Evolutionary conservation across 176 grass and related monocot genomes (phyloP).

Genomic region (Ensete glaucum): DNA sequence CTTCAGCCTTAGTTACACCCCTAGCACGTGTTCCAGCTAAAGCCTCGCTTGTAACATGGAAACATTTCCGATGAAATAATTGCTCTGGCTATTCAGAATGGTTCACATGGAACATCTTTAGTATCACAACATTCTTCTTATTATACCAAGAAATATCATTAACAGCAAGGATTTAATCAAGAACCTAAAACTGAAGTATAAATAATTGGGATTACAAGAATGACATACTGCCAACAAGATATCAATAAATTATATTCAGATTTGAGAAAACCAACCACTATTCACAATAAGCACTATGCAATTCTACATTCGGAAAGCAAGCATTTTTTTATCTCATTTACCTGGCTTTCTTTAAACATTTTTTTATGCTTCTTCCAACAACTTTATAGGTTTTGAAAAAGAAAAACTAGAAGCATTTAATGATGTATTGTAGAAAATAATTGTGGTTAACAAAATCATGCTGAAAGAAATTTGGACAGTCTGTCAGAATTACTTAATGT

Average conservation of each 20-base stretch:
- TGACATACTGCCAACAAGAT: neutral
- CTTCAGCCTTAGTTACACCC: slow-evolving; percentile 58
- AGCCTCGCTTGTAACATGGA: slow-evolving; percentile 91
- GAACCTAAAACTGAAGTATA: neutral
- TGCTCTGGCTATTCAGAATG: slow-evolving; percentile 99
- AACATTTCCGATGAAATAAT: slow-evolving; percentile 94
- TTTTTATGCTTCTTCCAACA: neutral
- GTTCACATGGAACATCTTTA: slow-evolving; percentile 45
- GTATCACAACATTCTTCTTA: slow-evolving; percentile 18
- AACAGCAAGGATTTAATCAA: neutral
- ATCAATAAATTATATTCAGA: neutral
- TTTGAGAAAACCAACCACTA: neutral
- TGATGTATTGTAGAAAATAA: neutral
- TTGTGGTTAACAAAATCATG: neutral
- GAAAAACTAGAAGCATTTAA: neutral
- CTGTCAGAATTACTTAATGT: no score
- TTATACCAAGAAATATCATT: neutral
- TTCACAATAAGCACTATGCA: no score
- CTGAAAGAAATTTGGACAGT: neutral
- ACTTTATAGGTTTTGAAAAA: neutral
- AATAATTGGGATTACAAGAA: neutral
- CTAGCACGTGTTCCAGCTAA: slow-evolving; percentile 85
- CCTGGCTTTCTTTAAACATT: neutral
- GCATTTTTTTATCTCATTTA: neutral
- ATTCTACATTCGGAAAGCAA: no score